phyloP scores from a whole-genome alignment of 2,329 filamentous ascomycete species.

The Fusarium nematophilum region DNA sequence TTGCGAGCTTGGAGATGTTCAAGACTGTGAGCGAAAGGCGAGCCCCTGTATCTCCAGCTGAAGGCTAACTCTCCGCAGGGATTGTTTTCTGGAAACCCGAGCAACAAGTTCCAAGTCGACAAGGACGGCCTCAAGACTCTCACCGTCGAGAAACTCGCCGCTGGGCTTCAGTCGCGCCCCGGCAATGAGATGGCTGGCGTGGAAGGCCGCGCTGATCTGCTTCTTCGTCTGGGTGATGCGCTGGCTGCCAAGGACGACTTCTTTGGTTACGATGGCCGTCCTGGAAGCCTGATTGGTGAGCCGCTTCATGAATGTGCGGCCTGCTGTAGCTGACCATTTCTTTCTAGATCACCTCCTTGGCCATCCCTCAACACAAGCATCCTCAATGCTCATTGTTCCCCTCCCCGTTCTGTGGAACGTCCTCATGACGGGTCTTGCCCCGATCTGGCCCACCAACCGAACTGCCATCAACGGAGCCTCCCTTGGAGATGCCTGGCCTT shows the following conservation, averaged over 20 bases:
- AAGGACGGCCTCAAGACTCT: constrained; percentile 80
- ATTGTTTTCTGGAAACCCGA: constrained; percentile 83
- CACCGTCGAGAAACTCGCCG: constrained; percentile 78
- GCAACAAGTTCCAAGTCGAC: constrained; percentile 90
- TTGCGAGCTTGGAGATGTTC: constrained; percentile 88
- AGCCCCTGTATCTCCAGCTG: constrained; percentile 3
- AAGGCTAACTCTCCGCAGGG: constrained; percentile 63
- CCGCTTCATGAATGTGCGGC: constrained; percentile 12
- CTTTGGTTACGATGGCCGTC: constrained; percentile 85
- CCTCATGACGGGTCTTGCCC: constrained; percentile 85
- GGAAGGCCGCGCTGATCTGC: constrained; percentile 83
- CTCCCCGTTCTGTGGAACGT: constrained; percentile 91
- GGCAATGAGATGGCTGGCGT: constrained; percentile 86
- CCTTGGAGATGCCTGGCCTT: constrained; percentile 95
- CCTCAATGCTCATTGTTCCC: constrained; percentile 86
- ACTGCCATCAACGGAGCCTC: constrained; percentile 88
- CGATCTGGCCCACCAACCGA: constrained; percentile 89
- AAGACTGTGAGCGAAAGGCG: constrained; percentile 72
- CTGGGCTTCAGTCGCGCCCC: constrained; percentile 85
- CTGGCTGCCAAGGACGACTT: constrained; percentile 80
- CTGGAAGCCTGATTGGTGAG: constrained; percentile 93
- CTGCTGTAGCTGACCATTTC: constrained; percentile 28
- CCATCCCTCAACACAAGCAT: constrained; percentile 89
- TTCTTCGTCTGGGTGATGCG: constrained; percentile 80
- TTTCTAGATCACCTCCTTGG: constrained; percentile 87